These are phyloP conservation scores for Rusavskia elegans DNA, from an alignment of 495 filamentous ascomycete genomes.

Conservation along the genomic window DNA sequence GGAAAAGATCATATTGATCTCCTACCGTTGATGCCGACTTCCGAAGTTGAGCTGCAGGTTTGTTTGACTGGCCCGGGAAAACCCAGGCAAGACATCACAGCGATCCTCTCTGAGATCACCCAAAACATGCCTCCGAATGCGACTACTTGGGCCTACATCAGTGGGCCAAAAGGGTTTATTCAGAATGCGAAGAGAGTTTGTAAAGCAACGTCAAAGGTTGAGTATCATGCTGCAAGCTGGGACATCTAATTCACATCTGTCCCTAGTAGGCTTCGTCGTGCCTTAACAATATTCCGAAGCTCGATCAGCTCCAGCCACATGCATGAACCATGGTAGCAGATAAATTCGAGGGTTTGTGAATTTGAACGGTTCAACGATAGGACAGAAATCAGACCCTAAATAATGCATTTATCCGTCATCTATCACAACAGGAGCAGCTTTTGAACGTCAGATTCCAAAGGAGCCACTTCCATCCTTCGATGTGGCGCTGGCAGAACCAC, in stretches of 20 bases:
- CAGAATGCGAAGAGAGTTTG: background rate
- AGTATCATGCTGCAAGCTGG: background rate
- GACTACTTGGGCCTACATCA: background rate
- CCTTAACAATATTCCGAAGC: no score
- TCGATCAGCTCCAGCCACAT: no score
- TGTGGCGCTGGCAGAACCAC: no score
- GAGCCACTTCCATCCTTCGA: no score
- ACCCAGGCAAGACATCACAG: background rate
- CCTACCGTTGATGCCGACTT: background rate
- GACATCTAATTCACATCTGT: background rate
- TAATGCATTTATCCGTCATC: no score
- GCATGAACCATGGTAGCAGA: no score
- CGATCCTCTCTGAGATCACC: background rate
- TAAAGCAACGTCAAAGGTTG: background rate
- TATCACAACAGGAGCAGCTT: no score
- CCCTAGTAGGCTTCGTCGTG: no score
- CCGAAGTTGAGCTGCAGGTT: background rate
- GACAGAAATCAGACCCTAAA: no score
- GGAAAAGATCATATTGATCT: slow-evolving; percentile 10
- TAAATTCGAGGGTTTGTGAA: no score
- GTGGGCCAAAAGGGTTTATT: background rate
- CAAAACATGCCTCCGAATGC: background rate
- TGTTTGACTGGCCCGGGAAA: background rate
- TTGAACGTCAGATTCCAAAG: no score
- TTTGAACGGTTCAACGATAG: no score